Conservation (phyloP, 495 filamentous ascomycete genomes). For the Parachaetomium inaequale region DNA sequence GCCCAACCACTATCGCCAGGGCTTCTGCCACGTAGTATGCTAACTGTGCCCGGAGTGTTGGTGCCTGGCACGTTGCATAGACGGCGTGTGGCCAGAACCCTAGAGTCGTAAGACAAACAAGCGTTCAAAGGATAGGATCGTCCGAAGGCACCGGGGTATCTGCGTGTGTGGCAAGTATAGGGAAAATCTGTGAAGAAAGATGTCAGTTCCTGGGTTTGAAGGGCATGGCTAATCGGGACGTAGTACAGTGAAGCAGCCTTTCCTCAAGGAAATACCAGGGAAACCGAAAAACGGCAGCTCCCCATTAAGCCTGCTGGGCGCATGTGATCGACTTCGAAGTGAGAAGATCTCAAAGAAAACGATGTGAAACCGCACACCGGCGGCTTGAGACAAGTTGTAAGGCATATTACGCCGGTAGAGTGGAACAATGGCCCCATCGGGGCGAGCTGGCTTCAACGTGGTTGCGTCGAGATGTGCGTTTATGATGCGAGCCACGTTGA, state of each 20-base stretch:
- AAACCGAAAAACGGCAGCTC: background rate
- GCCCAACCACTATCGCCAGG: background rate
- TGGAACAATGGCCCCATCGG: background rate
- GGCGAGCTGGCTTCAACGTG: background rate
- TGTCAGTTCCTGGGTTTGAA: background rate
- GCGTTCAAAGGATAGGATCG: constrained; percentile 1
- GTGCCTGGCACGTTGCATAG: background rate
- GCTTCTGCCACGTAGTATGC: background rate
- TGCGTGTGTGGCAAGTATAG: no score
- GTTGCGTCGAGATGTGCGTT: background rate
- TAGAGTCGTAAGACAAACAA: background rate
- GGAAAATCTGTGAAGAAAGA: background rate
- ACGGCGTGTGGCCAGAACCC: background rate
- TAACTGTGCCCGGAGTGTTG: background rate
- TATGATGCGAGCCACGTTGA: background rate
- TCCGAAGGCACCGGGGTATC: no score
- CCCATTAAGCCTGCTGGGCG: background rate
- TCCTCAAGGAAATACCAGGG: background rate
- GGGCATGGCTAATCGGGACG: no score
- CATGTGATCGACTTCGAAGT: no score
- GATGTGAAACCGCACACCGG: background rate
- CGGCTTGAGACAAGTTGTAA: background rate
- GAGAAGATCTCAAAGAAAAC: background rate
- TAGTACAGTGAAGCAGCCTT: background rate
- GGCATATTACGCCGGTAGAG: background rate